phyloP scores from a whole-genome alignment of 768 basidiomycete genomes.

The Boletus rubescentipes region DNA sequence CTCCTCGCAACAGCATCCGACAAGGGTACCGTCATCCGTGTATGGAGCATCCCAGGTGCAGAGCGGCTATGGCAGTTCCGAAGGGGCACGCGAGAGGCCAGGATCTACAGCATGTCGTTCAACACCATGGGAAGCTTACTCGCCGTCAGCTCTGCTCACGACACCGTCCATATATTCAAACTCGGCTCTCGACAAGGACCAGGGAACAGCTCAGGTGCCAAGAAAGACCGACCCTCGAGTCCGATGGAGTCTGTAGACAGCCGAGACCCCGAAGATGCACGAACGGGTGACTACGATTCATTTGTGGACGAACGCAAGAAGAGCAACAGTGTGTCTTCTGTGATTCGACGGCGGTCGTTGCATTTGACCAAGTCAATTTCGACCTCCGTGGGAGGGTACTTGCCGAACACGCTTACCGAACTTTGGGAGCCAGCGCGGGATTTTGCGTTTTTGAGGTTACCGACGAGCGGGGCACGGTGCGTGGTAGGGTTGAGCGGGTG shows the following conservation, averaged over 20 bases:
- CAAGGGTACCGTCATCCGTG: constrained; percentile 96
- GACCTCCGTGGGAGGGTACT: constrained; percentile 78
- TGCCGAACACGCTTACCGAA: constrained; percentile 88
- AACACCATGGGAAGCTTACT: constrained; percentile 81
- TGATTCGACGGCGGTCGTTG: constrained; percentile 65
- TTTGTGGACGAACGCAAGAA: constrained; percentile 78
- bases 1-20: constrained; percentile 92
- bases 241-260: constrained; percentile 68
- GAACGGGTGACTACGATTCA: constrained; percentile 78
- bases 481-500: constrained; percentile 90
- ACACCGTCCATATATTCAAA: constrained; percentile 97
- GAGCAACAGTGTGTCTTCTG: constrained; percentile 55
- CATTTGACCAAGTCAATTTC: constrained; percentile 75
- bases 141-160: constrained; percentile 88
- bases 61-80: constrained; percentile 96
- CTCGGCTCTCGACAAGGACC: constrained; percentile 48
- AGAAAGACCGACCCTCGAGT: constrained; percentile 44
- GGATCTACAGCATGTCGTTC: constrained; percentile 84
- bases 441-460: constrained; percentile 87
- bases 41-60: constrained; percentile 87
- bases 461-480: constrained; percentile 73
- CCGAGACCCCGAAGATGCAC: constrained; percentile 52
- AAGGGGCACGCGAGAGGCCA: constrained; percentile 81
- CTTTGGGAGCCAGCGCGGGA: constrained; percentile 97
- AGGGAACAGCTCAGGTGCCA: constrained; percentile 12